Conservation (phyloP, 768 basidiomycete species). For the Termitomyces sp. region DNA sequence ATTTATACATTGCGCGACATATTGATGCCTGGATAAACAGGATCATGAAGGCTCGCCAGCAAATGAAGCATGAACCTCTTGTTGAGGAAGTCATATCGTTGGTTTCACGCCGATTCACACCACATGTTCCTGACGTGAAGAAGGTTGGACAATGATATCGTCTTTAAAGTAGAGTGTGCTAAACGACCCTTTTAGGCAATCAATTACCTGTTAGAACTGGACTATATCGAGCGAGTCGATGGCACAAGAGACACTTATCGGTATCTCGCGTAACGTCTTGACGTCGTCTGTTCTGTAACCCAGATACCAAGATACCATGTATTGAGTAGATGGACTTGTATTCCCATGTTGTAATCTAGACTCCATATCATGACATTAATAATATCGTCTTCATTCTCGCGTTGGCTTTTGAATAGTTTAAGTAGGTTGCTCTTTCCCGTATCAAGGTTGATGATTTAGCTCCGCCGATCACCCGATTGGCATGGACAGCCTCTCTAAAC, state of each 20-base stretch:
- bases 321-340: not conserved
- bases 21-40: constrained; percentile 27
- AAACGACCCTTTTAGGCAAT: constrained; percentile 55
- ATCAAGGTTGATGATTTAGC: too few species aligned
- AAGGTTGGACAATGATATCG: constrained; percentile 51
- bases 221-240: constrained; percentile 94
- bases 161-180: not conserved
- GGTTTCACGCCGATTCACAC: constrained; percentile 82
- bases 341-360: not conserved
- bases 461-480: too few species aligned
- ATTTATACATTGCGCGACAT: not conserved
- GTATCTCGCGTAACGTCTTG: constrained; percentile 50
- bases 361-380: not conserved
- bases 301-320: not conserved
- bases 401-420: too few species aligned
- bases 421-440: too few species aligned
- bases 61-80: constrained; percentile 88
- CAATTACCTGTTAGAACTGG: constrained; percentile 89
- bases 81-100: constrained; percentile 90
- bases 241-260: constrained; percentile 87
- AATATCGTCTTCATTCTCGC: too few species aligned
- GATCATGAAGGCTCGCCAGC: constrained; percentile 94
- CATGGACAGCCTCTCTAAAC: not conserved
- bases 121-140: constrained; percentile 95
- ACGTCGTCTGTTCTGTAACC: not conserved